phyloP scores from a whole-genome alignment of 306 rosid species.

The Gastrolobium bilobum region DNA sequence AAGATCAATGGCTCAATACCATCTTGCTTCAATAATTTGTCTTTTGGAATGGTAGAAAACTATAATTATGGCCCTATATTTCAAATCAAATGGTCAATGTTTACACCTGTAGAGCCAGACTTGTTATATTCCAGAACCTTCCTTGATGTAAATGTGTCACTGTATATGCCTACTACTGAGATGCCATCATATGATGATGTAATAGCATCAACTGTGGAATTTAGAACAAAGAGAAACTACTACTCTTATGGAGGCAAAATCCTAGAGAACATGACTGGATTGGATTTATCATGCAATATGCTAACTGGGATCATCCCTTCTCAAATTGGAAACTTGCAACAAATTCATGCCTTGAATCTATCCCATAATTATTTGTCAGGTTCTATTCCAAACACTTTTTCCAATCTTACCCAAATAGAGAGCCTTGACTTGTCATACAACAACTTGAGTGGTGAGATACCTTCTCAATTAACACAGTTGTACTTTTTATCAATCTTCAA shows the following conservation, averaged over 20 bases:
- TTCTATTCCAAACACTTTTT: conserved; percentile 29
- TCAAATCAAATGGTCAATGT: not conserved
- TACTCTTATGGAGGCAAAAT: not conserved
- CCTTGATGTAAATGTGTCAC: no score
- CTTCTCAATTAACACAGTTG: conserved; percentile 15
- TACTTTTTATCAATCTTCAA: not conserved
- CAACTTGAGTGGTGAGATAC: conserved; percentile 26
- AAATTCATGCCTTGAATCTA: conserved; percentile 16
- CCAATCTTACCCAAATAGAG: conserved; percentile 7
- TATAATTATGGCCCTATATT: not conserved
- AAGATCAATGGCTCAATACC: conserved; percentile 24
- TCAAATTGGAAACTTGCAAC: conserved; percentile 17
- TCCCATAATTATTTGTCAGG: conserved; percentile 32
- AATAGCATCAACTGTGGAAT: not conserved
- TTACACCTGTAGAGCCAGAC: no score
- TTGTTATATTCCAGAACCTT: no score
- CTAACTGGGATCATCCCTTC: not conserved
- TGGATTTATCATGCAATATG: conserved; percentile 31
- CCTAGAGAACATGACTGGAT: conserved; percentile 7
- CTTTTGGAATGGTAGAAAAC: not conserved
- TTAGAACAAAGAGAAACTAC: conserved; percentile 9
- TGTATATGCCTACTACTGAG: no score
- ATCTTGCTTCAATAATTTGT: conserved; percentile 15
- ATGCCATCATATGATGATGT: no score
- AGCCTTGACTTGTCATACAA: conserved; percentile 30